phyloP scores from a whole-genome alignment of 495 filamentous ascomycete genomes.

The Penicillium flavigenum region DNA sequence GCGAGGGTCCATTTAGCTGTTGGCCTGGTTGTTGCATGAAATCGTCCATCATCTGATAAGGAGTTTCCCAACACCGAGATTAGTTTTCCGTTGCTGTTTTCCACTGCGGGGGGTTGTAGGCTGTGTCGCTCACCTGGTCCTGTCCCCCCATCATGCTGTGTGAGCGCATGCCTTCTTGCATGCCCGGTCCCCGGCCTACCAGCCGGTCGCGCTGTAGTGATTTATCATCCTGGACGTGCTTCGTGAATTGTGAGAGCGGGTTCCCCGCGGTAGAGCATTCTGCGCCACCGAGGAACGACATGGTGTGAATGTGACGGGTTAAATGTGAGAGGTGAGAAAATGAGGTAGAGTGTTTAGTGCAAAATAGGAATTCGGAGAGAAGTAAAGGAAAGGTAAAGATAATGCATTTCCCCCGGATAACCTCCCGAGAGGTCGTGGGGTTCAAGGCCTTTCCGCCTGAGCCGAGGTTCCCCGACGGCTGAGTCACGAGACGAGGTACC shows the following conservation, averaged over 20 bases:
- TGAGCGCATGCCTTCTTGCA: conserved; percentile 66
- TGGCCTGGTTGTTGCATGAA: conserved; percentile 76
- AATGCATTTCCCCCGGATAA: conserved; percentile 10
- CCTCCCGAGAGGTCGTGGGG: conserved; percentile 21
- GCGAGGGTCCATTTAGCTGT: conserved; percentile 47
- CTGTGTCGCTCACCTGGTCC: conserved; percentile 54
- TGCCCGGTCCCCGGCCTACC: conserved; percentile 63
- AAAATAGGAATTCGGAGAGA: conserved; percentile 6
- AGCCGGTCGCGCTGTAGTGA: conserved; percentile 87
- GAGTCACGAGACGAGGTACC: not conserved
- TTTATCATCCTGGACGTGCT: conserved; percentile 93
- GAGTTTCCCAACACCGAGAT: not conserved
- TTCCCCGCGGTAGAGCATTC: conserved; percentile 97
- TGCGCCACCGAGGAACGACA: conserved; percentile 93
- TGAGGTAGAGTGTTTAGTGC: not conserved
- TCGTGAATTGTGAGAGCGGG: conserved; percentile 93
- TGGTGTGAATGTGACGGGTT: conserved; percentile 35
- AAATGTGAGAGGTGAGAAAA: not conserved
- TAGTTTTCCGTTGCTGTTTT: conserved; percentile 23
- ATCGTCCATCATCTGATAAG: conserved; percentile 84
- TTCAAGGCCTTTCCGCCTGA: conserved; percentile 17
- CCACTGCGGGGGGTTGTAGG: not conserved
- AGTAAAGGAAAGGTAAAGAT: not conserved
- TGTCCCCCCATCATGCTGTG: conserved; percentile 57
- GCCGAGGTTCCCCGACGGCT: conserved; percentile 30